Conservation (phyloP, 805 yeast genomes). For the Cyberlindnera suaveolens region DNA sequence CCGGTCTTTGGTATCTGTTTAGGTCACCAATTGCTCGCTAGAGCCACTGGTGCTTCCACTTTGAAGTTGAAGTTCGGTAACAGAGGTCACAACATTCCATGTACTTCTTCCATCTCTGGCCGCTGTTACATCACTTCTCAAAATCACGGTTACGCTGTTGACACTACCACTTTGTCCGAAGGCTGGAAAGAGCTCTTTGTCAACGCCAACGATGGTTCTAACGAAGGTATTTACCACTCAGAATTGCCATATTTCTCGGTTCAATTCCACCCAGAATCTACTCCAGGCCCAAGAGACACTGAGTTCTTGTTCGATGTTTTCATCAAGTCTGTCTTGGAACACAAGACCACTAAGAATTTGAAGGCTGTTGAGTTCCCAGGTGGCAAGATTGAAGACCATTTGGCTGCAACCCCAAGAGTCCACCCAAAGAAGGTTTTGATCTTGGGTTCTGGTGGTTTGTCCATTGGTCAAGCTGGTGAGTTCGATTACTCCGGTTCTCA, state of each 20-base stretch:
- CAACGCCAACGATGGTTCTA: constrained; percentile 94
- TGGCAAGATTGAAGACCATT: constrained; percentile 68
- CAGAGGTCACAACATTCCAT: constrained; percentile 98
- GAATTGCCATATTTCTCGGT: constrained; percentile 91
- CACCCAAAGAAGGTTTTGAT: constrained; percentile 88
- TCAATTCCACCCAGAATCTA: constrained; percentile 98
- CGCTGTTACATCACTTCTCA: constrained; percentile 98
- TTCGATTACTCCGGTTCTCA: constrained; percentile 98
- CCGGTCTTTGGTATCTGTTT: constrained; percentile 98
- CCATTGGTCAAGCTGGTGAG: constrained; percentile 99
- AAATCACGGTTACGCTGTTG: constrained; percentile 98
- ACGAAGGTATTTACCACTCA: constrained; percentile 95
- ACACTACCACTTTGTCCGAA: constrained; percentile 58
- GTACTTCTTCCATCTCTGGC: constrained; percentile 84
- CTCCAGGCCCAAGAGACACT: constrained; percentile 99
- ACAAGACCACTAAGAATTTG: constrained; percentile 46
- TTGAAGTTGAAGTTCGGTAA: constrained; percentile 93
- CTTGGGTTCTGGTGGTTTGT: constrained; percentile 96
- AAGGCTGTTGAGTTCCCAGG: constrained; percentile 89
- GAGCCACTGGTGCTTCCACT: constrained; percentile 94
- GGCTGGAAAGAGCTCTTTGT: constrained; percentile 95
- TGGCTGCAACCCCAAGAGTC: constrained; percentile 69
- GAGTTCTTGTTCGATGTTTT: constrained; percentile 95
- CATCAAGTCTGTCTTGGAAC: constrained; percentile 67
- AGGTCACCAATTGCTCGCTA: constrained; percentile 94